These are phyloP conservation scores for Acacia melanoxylon DNA, from an alignment of 306 rosid species.

Conservation along the genomic window DNA sequence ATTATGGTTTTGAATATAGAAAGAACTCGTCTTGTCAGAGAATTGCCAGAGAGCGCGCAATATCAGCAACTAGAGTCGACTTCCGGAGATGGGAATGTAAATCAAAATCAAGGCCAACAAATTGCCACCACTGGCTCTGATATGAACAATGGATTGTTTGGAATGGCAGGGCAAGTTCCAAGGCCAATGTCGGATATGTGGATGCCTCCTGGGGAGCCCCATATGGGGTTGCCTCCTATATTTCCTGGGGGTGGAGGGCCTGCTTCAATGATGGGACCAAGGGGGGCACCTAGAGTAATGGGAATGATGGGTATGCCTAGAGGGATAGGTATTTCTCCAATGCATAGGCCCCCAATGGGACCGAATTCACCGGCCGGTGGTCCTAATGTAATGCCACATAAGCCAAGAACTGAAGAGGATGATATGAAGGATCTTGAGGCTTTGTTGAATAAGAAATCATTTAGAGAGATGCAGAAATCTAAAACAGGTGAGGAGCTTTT, in stretches of 20 bases:
- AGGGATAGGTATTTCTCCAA: constrained; percentile 62
- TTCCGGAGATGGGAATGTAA: constrained; percentile 48
- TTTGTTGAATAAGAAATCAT: constrained; percentile 84
- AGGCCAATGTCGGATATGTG: constrained; percentile 76
- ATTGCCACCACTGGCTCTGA: constrained; percentile 33
- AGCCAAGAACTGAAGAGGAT: constrained; percentile 68
- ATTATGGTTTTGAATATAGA: constrained; percentile 81
- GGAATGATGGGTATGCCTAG: constrained; percentile 70
- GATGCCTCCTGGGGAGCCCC: constrained; percentile 72
- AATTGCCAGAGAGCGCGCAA: constrained; percentile 74
- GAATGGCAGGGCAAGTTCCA: constrained; percentile 56
- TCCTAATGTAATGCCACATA: constrained; percentile 50
- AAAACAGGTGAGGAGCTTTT: constrained; percentile 94
- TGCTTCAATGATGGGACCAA: constrained; percentile 44
- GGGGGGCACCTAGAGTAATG: constrained; percentile 62
- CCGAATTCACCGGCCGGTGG: constrained; percentile 50
- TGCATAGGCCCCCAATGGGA: constrained; percentile 69
- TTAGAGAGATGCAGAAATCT: constrained; percentile 77
- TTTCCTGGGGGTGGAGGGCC: constrained; percentile 53
- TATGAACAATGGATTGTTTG: constrained; percentile 58
- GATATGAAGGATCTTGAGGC: constrained; percentile 92
- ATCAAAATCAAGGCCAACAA: constrained; percentile 56
- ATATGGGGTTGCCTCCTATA: constrained; percentile 60
- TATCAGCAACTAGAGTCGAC: constrained; percentile 49
- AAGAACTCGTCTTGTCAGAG: constrained; percentile 73